phyloP scores from a whole-genome alignment of 345 rosid genomes.

The Psidium friedrichsthalianum region DNA sequence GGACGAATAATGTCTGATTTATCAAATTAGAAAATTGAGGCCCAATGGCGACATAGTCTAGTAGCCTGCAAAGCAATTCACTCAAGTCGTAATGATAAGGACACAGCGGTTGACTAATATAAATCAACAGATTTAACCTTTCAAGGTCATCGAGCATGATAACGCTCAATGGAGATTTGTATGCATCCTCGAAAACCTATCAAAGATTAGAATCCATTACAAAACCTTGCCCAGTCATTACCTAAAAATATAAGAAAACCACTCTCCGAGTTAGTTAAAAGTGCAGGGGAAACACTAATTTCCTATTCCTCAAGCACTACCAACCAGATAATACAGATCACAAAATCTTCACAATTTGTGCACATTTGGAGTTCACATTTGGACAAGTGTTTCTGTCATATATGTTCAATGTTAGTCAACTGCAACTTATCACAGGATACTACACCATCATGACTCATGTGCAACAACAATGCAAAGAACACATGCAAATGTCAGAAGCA shows the following conservation, averaged over 20 bases:
- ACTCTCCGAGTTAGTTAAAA: background rate
- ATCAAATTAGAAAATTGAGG: conserved; percentile 82
- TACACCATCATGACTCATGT: too few species aligned
- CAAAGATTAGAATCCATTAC: background rate
- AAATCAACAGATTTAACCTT: conserved; percentile 32
- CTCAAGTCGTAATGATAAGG: background rate
- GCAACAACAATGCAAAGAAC: too few species aligned
- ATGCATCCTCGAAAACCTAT: conserved; percentile 95
- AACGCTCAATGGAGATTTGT: conserved; percentile 85
- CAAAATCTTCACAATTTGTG: conserved; percentile 78
- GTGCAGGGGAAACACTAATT: background rate
- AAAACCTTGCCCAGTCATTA: rapidly evolving
- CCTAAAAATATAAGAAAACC: background rate
- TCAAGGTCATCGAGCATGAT: conserved; percentile 92
- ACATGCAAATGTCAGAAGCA: too few species aligned
- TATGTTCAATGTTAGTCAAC: too few species aligned
- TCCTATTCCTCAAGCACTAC: rapidly evolving
- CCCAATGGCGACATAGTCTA: conserved; percentile 83
- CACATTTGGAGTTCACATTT: conserved; percentile 87
- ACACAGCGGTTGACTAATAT: background rate
- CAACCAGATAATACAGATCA: background rate
- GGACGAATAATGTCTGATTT: conserved; percentile 62
- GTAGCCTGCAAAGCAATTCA: conserved; percentile 37
- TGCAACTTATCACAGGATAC: too few species aligned
- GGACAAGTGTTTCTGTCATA: too few species aligned